Evolutionary conservation across 2,329 filamentous ascomycete genomes (phyloP).

Genomic region (Ophiostoma ips): DNA sequence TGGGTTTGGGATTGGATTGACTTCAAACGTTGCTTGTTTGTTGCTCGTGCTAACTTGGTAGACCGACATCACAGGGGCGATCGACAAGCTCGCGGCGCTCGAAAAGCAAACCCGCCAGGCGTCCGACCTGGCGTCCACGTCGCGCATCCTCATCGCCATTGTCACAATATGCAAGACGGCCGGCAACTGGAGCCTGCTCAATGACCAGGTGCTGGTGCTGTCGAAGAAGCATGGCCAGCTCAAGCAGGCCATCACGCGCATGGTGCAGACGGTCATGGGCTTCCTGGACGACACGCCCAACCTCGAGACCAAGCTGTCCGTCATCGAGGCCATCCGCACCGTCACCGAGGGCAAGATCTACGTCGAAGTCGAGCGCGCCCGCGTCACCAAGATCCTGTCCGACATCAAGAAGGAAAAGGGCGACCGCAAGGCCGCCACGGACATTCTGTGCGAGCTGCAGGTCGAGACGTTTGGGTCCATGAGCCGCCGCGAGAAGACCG

Average conservation of each 20-base stretch:
- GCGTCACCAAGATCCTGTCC: slow-evolving; percentile 86
- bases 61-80: slow-evolving; percentile 69
- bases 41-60: too few species aligned
- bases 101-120: slow-evolving; percentile 99
- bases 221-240: slow-evolving; percentile 99
- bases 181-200: slow-evolving; percentile 85
- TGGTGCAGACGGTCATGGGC: slow-evolving; percentile 92
- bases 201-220: slow-evolving; percentile 87
- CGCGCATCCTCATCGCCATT: slow-evolving; percentile 72
- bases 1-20: too few species aligned
- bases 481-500: slow-evolving; percentile 93
- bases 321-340: slow-evolving; percentile 89
- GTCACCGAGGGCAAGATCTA: slow-evolving; percentile 99
- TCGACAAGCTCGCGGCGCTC: slow-evolving; percentile 81
- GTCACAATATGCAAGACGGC: slow-evolving; percentile 90
- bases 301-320: slow-evolving; percentile 74
- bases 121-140: slow-evolving; percentile 91
- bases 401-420: slow-evolving; percentile 96
- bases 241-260: slow-evolving; percentile 96
- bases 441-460: slow-evolving; percentile 92
- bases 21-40: too few species aligned
- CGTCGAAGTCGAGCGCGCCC: slow-evolving; percentile 93
- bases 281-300: slow-evolving; percentile 80
- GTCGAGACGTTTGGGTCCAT: slow-evolving; percentile 99
- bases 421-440: slow-evolving; percentile 76